Base-by-base conservation (phyloP, 1,284 basidiomycete genomes). In the Fistulina hepatica region DNA sequence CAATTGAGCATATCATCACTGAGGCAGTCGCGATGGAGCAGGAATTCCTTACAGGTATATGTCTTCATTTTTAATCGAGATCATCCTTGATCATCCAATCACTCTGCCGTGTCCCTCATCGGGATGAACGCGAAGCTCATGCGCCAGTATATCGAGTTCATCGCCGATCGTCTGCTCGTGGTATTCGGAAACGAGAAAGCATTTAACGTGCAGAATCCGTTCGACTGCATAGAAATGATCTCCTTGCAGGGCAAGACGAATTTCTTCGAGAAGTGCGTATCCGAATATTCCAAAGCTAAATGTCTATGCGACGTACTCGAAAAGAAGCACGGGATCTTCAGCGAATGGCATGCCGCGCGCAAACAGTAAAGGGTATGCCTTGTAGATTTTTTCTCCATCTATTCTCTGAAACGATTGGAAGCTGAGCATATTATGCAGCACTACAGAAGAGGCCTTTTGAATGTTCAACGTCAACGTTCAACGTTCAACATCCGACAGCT, bases 181-280 rank as follows among this genome's bases (percentile, higher is more conserved):
- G 72, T 84, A 2, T 68, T 95, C 17, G 91, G 90, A 27, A 88
- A 85, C 52, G 69, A 77, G 20, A 92, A 90, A 59, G 56, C 77
- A 42, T 97, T 88, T 66, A 69, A 80, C 50, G 63, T 67, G 2
- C 62, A 73, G 19, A 92, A 93, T 55, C 88, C 89, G 22, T 84
- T 84, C 56, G 83, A 89, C 55, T 89, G 89, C 51, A 93, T 94
- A 90, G 90, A 93, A 51, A 83, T 91, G 75, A 95, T 94, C 45
- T 91, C 86, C 10, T 65, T 95, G 1, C 82, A 91, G 57, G 81
- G 81, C 43, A 84, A 84, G 62, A 80, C 81, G 7, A 83, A 84
- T 59, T 84, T 84, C 60, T 84, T 84, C 49, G 81, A 84, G 61
- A 81, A 83, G 61, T 79, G 88, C n/a, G 89, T 94, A 3, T 90